Evolutionary conservation across 257 asterid genomes (phyloP), one percentile per base, ranked within the genome.

Genomic region (Salvia miltiorrhiza): DNA sequence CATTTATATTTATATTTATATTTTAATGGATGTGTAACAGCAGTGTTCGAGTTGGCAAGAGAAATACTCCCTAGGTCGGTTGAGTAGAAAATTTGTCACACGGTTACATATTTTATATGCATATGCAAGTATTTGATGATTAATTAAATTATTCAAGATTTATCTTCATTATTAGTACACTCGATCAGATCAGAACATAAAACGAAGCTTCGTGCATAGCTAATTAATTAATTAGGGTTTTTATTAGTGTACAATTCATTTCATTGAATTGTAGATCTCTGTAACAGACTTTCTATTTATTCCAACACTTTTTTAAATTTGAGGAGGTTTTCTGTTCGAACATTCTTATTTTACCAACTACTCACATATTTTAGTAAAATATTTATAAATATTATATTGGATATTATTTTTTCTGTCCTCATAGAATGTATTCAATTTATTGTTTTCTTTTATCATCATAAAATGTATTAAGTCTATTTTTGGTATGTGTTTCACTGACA

Each of bases 11-110:
- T 28, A 12, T 4, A 64, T 28, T 45, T 17, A 9, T 55, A 12
- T 26, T 19, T 21, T 3, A 43, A 53, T 11, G 10, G 60, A 48
- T 11, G 12, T 23, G 63, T 49, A 13, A 74, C 67, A 50, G 63
- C 40, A 58, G 43, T 54, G 69, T 56, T 71, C 66, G 69, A 48
- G 67, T 70, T 62, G 76, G 80, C 78, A 68, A 63, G 76, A 57
- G 62, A 72, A 76, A 47, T 55, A 28, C n/a, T 54, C 26, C 61
- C 26, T 60, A 39, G 72, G 78, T 79, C 77, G 72, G 71, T 71
- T 13, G 21, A n/a, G 24, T 12, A 14, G 12, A 54, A 69, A 56
- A 11, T 21, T 9, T 75, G 49, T 20, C 64, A 26, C 72, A 40
- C 75, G 73, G 17, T 63, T 63, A 26, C 63, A 52, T 24, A 32